Base-by-base conservation (phyloP, 2,329 filamentous ascomycete species). In the Didymella sp. region DNA sequence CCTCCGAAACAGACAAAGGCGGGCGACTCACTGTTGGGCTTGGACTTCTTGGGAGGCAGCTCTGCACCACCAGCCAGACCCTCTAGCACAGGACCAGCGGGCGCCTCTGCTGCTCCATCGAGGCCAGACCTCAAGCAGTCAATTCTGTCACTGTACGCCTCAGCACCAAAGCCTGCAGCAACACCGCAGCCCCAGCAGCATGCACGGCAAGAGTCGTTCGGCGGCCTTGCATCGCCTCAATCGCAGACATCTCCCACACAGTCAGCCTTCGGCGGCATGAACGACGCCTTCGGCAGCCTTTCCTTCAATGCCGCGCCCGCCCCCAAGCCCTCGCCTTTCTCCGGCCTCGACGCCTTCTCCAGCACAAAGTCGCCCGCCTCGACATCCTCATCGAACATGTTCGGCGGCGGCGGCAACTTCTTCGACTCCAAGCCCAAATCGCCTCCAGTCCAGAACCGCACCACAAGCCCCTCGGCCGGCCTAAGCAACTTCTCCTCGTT, bases 91-190 rank as follows among this genome's bases (percentile, higher is more conserved):
- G 85, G 88, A 4, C 87, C 87, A 12, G 82, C 84, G 5, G 43
- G 54, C 13, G 74, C 83, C 3, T 55, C 66, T 38, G 81, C 81
- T 17, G 83, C 84, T 12, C 88, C 90, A 67, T 96, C 92, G 42
- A 85, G 95, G 60, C 93, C 94, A 2, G 95, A 99, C 73, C 81
- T 99, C 58, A 99, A 99, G 78, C 94, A 97, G 77, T 98, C 94
- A 2, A 99, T 99, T 59, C 80, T 99, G 45, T 99, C 95, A 7
- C 84, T 99, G 15, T 99, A 99, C 73, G 92, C 93, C 11, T 90
- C 91, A 7, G 86, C 87, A 5, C 90, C 92, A 1, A 90, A 92
- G 71, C 87, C 91, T n/a, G 89, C 90, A 66, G 64, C 86, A 9
- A 78, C 82, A 40, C 79, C 82, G 52, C 79, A 79, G 52, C 72